Base-by-base conservation (phyloP, 495 filamentous ascomycete species). In the Cercophora scortea region DNA sequence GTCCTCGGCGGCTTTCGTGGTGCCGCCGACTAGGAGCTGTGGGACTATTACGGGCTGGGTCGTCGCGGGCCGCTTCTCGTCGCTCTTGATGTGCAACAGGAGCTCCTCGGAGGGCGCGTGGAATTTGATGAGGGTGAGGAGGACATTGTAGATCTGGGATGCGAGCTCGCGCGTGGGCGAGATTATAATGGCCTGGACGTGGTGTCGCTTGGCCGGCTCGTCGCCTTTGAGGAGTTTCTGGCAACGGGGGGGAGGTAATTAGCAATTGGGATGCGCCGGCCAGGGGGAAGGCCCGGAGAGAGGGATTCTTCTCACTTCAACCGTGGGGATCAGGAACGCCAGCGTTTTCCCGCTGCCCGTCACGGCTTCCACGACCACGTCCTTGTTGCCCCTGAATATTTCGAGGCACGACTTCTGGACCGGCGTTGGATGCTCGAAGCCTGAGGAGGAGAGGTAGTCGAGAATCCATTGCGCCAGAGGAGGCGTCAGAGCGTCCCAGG, bases 281-380 rank as follows among this genome's bases (percentile, higher is more conserved):
- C 5, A 5, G 25, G 25, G 25, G 36, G 36, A 13, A 38, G 10
- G 36, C 2, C 13, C 19, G 42, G 33, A 32, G 15, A 12, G 11
- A 7, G 13, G 17, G n/a, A n/a, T n/a, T n/a, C n/a, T 8, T 11
- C 49, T 32, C 40, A 64, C 63, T 55, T 96, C 89, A 11, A 96
- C 77, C 2, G 96, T 71, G 0, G 93, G 93, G 25, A 98, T 87
- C 44, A 98, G 68, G 61, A 93, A 97, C 2, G 90, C 85, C 41
- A 96, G 71, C 0, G 93, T 97, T 69, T 98, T 98, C 42, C 93
- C 93, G 62, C 87, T 93, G 8, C 94, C 93, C 3, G 93, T 98
- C 8, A 96, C 93, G 2, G 93, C 94, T 78, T 96, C 91, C 32
- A 96, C 92, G 3, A 97, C 92, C 0, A 97, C 91, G 71, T 97